These are phyloP conservation scores for Tuber magnatum DNA, from an alignment of 495 filamentous ascomycete species.

Conservation along the genomic window DNA sequence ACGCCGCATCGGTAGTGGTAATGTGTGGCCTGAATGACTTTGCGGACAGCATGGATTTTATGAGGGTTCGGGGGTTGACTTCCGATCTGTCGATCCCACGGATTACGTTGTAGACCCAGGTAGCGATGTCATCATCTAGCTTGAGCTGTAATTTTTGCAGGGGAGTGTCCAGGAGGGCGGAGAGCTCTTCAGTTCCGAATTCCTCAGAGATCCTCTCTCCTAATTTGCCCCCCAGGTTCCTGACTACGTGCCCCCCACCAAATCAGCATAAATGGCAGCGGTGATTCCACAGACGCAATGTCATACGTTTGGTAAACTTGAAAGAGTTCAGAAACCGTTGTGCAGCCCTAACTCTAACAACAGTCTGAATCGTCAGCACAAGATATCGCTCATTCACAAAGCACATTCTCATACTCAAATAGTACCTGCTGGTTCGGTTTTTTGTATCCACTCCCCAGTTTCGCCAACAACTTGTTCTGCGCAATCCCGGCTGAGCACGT, in stretches of 20 bases:
- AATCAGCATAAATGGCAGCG: neutral
- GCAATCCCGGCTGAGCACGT: constrained; percentile 87
- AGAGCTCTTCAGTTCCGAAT: constrained; percentile 74
- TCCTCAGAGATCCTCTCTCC: constrained; percentile 70
- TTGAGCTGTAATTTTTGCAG: constrained; percentile 71
- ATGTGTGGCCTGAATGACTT: constrained; percentile 90
- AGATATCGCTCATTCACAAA: neutral
- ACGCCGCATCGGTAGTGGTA: constrained; percentile 68
- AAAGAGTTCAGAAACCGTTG: constrained; percentile 72
- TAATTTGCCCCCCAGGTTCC: constrained; percentile 92
- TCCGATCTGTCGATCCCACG: constrained; percentile 80
- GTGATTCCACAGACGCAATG: neutral
- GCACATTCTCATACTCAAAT: neutral
- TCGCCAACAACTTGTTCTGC: constrained; percentile 89
- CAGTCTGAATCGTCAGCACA: constrained; percentile 46
- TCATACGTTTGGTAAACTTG: constrained; percentile 78
- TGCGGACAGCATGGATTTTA: constrained; percentile 94
- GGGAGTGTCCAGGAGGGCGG: constrained; percentile 63
- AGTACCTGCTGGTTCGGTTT: constrained; percentile 77
- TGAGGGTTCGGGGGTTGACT: constrained; percentile 83
- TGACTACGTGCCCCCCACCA: constrained; percentile 43
- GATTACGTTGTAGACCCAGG: constrained; percentile 79
- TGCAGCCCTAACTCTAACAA: constrained; percentile 76
- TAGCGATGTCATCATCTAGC: constrained; percentile 76
- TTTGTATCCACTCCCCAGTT: constrained; percentile 79